Percentiles rank a stretch among this genome's conserved stretches.
Conservation (phyloP, 2,329 filamentous ascomycete genomes). For the Dactylella cylindrospora region DNA sequence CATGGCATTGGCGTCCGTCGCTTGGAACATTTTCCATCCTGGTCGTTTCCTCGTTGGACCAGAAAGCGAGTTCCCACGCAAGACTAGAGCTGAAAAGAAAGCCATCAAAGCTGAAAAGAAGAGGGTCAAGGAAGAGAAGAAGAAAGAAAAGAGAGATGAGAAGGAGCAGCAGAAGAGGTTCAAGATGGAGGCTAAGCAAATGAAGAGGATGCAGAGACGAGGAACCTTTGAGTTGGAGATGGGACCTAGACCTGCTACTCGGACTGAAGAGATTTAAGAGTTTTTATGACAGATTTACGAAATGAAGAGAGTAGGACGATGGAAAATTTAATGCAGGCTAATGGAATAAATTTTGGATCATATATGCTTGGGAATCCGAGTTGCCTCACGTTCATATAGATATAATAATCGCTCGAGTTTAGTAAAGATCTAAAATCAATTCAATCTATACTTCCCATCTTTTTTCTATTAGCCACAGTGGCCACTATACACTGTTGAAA, state of each 20-base stretch:
- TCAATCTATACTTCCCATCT: too few species aligned
- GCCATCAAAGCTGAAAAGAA: constrained; percentile 52
- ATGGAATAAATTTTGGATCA: too few species aligned
- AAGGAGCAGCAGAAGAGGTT: constrained; percentile 45
- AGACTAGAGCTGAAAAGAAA: constrained; percentile 56
- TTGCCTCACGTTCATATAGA: too few species aligned
- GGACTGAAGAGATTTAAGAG: too few species aligned
- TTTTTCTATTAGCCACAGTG: too few species aligned
- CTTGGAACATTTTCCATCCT: constrained; percentile 57
- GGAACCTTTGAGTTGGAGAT: constrained; percentile 20
- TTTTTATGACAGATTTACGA: too few species aligned
- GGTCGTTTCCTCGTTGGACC: constrained; percentile 56
- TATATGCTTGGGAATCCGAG: too few species aligned
- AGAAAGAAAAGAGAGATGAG: constrained; percentile 49
- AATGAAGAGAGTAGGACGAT: too few species aligned
- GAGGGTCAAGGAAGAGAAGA: constrained; percentile 46
- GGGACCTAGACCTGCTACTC: background rate
- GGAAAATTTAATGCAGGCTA: too few species aligned
- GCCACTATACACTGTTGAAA: too few species aligned
- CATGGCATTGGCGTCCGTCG: constrained; percentile 57
- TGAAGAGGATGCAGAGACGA: background rate
- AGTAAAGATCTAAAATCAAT: too few species aligned
- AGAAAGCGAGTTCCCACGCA: constrained; percentile 55
- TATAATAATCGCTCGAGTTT: too few species aligned
- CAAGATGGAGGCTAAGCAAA: constrained; percentile 4